phyloP scores from a whole-genome alignment of 2,329 filamentous ascomycete species.

The Colletotrichum horii region DNA sequence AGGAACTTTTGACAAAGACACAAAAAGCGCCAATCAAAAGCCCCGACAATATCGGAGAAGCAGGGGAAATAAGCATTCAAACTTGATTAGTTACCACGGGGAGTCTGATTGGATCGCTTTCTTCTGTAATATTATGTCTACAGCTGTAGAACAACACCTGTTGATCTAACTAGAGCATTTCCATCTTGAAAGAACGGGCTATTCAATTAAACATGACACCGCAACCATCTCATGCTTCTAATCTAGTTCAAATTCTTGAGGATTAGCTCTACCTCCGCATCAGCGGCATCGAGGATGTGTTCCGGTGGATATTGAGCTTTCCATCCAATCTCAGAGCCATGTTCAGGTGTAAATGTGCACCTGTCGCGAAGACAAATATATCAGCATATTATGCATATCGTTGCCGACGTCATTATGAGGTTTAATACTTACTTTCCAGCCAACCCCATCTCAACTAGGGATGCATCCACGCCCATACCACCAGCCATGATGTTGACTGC shows the following conservation, averaged over 20 bases:
- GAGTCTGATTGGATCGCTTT: background rate
- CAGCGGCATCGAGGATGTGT: slow-evolving; percentile 51
- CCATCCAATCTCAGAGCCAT: slow-evolving; percentile 51
- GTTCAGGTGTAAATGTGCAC: slow-evolving; percentile 39
- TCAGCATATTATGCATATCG: background rate
- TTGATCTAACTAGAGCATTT: background rate
- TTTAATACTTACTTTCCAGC: slow-evolving; percentile 40
- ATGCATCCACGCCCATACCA: slow-evolving; percentile 35
- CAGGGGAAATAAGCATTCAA: accelerated
- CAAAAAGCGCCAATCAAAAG: background rate
- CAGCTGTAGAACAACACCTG: accelerated
- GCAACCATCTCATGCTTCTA: accelerated
- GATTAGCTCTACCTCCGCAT: slow-evolving; percentile 49
- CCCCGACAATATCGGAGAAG: background rate
- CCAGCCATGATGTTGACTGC: slow-evolving; percentile 45
- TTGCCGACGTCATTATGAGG: background rate
- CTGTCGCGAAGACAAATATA: background rate
- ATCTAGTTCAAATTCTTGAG: background rate
- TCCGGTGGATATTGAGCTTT: slow-evolving; percentile 42
- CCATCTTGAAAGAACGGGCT: background rate
- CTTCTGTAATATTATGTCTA: background rate
- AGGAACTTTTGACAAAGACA: background rate
- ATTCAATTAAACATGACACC: background rate
- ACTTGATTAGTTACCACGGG: background rate
- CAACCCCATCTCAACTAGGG: slow-evolving; percentile 37